A percentile compares a stretch with the other conserved stretches of the same genome.
Conservation (phyloP, 1,284 basidiomycete genomes). For the Coniferiporia weirii region DNA sequence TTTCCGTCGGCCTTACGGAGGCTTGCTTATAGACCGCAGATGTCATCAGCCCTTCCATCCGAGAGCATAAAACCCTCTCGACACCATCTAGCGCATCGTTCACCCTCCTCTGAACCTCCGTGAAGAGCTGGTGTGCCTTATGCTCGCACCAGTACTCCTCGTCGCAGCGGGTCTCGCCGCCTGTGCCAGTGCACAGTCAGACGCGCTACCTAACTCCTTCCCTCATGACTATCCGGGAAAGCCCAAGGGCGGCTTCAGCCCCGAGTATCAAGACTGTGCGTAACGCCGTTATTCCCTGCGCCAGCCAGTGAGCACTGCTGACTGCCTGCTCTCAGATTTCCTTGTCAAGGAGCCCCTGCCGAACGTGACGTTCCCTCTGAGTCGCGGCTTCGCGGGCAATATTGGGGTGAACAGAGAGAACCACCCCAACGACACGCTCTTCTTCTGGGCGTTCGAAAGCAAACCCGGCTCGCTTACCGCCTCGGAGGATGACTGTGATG, state of each 20-base stretch:
- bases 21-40: no score
- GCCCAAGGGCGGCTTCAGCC: conserved; percentile 23
- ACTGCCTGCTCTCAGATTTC: conserved; percentile 29
- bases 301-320: not conserved
- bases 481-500: conserved; percentile 24
- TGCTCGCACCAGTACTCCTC: no score
- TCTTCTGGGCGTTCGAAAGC: conserved; percentile 68
- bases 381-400: conserved; percentile 62
- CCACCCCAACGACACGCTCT: conserved; percentile 67
- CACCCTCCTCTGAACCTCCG: no score
- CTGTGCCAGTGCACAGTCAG: conserved; percentile 9
- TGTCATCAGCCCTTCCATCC: no score
- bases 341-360: conserved; percentile 52
- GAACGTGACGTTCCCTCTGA: conserved; percentile 55
- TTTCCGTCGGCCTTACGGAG: no score
- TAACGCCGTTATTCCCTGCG: not conserved
- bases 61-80: no score
- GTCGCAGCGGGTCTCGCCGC: not conserved
- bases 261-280: conserved; percentile 30
- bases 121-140: no score
- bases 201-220: conserved; percentile 20
- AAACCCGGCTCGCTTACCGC: conserved; percentile 52
- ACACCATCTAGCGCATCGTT: no score
- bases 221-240: conserved; percentile 22
- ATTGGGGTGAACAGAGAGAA: conserved; percentile 56